Conservation (phyloP, 228 moss, liverwort and hornwort species). For the Sphagnum fallax region DNA sequence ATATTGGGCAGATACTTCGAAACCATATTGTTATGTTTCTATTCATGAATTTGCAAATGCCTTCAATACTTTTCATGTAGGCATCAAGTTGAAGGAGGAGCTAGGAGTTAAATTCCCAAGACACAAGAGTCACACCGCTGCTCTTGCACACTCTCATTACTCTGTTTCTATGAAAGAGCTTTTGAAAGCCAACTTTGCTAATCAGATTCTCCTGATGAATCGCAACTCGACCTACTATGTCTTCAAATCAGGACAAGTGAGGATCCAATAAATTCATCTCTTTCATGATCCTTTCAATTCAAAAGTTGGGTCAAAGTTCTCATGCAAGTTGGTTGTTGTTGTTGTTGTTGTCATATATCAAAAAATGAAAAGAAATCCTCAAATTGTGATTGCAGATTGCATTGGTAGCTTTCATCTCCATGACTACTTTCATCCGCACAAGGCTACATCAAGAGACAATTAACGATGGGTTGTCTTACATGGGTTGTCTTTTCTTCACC, state of each 20-base stretch:
- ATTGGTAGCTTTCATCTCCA: constrained; percentile 47
- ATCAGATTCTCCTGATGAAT: constrained; percentile 21
- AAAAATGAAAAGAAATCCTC: not conserved
- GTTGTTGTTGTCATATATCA: not conserved
- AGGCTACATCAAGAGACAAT: constrained; percentile 34
- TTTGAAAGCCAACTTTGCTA: constrained; percentile 21
- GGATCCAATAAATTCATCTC: not conserved
- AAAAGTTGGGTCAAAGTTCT: not conserved
- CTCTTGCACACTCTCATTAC: constrained; percentile 15
- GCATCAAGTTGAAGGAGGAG: constrained; percentile 11
- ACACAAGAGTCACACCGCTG: constrained; percentile 18
- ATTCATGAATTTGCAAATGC: constrained; percentile 18
- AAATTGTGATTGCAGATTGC: constrained; percentile 31
- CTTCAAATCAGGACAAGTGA: constrained; percentile 7
- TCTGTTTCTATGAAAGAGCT: constrained; percentile 15
- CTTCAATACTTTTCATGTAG: constrained; percentile 24
- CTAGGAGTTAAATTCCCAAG: constrained; percentile 19
- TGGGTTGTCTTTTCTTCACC: constrained; percentile 70
- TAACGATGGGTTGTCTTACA: constrained; percentile 32
- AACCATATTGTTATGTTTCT: constrained; percentile 16
- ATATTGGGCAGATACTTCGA: constrained; percentile 21
- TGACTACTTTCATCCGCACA: constrained; percentile 71
- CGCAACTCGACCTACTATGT: constrained; percentile 20
- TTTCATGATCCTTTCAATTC: not conserved
- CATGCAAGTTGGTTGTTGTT: not conserved